phyloP scores from a whole-genome alignment of 768 basidiomycete species.

The Hydnomerulius pinastri region DNA sequence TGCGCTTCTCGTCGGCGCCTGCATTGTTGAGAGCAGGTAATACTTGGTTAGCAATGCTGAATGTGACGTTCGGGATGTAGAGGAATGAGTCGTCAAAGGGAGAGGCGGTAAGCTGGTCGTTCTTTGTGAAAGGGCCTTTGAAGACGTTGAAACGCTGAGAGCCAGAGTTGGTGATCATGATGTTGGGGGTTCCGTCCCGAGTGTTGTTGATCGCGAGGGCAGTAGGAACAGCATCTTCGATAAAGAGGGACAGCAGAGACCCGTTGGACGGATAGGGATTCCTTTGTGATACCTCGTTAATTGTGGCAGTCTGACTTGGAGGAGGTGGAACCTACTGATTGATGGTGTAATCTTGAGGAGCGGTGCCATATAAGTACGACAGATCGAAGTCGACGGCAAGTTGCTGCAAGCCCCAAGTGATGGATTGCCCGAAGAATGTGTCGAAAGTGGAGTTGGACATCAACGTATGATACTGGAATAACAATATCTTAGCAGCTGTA shows the following conservation, averaged over 20 bases:
- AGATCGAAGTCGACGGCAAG: conserved; percentile 66
- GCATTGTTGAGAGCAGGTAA: conserved; percentile 53
- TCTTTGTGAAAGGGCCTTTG: conserved; percentile 71
- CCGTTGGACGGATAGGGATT: conserved; percentile 61
- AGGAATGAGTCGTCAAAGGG: conserved; percentile 69
- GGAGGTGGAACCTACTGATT: conserved; percentile 43
- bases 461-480: conserved; percentile 62
- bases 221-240: conserved; percentile 52
- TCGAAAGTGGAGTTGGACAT: conserved; percentile 58
- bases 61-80: conserved; percentile 57
- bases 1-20: conserved; percentile 39
- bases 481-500: neutral
- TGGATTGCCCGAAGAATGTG: conserved; percentile 50
- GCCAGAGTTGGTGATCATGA: conserved; percentile 67
- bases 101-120: conserved; percentile 76
- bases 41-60: conserved; percentile 52
- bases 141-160: conserved; percentile 68
- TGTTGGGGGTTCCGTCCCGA: conserved; percentile 56
- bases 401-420: conserved; percentile 55
- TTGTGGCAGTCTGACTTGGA: neutral
- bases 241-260: conserved; percentile 61
- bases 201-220: conserved; percentile 65
- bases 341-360: conserved; percentile 76
- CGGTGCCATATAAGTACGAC: conserved; percentile 61
- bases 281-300: conserved; percentile 30